Percentiles rank a stretch among this genome's conserved stretches.
Conservation (phyloP, 202 grass and related monocot genomes). For the Schoenoplectus triqueter region DNA sequence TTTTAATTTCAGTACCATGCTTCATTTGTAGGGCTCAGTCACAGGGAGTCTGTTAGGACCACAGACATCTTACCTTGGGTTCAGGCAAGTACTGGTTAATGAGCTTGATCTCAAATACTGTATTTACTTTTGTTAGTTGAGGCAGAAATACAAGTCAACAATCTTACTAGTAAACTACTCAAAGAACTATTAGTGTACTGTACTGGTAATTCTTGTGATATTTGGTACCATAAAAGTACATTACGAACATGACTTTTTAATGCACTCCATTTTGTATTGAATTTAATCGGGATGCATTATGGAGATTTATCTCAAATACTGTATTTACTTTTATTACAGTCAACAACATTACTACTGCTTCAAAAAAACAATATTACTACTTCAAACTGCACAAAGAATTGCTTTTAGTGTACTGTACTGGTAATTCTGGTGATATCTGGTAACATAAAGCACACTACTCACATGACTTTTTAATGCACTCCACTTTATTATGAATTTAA, state of each 20-base stretch:
- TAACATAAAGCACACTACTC: neutral
- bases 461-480: conserved; percentile 27
- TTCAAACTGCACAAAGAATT: neutral
- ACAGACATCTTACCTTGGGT: conserved; percentile 63
- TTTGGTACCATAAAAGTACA: neutral
- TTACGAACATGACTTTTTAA: neutral
- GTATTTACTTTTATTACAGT: too few relatives aligned
- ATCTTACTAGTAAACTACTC: neutral
- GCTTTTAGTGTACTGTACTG: neutral
- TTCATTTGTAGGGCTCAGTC: conserved; percentile 65
- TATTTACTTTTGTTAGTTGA: conserved; percentile 28
- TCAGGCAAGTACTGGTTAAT: conserved; percentile 57
- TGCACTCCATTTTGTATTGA: conserved; percentile 31
- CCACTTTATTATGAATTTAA: conserved; percentile 36
- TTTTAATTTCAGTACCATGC: conserved; percentile 32
- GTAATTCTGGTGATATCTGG: neutral
- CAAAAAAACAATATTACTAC: too few relatives aligned
- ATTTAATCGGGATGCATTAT: conserved; percentile 65
- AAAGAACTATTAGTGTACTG: neutral
- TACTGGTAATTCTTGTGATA: neutral
- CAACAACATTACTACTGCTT: too few relatives aligned
- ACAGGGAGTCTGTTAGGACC: conserved; percentile 68
- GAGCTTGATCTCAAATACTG: conserved; percentile 19
- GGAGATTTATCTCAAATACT: too few relatives aligned
- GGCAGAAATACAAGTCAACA: neutral